A percentile compares a stretch with the other conserved stretches of the same genome.
These are phyloP conservation scores for Vaccinium myrtillus DNA, from an alignment of 148 eudicot species.

Conservation along the genomic window DNA sequence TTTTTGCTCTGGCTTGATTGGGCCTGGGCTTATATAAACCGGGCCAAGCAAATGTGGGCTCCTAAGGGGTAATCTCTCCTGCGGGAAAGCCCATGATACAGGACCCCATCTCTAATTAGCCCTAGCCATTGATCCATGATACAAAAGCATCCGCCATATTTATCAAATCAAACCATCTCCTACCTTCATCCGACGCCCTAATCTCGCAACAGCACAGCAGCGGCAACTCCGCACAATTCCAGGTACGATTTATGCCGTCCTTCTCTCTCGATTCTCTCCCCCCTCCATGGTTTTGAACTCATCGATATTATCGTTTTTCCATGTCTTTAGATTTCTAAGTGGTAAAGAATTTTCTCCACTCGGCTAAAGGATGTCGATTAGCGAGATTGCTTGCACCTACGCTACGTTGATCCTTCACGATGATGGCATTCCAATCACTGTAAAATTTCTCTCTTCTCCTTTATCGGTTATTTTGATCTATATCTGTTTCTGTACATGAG, in stretches of 20 bases:
- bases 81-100: not conserved
- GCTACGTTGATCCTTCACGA: constrained; percentile 74
- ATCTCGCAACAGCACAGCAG: not conserved
- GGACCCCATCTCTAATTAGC: not conserved
- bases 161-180: not conserved
- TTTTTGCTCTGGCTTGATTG: not conserved
- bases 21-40: not conserved
- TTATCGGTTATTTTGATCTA: not conserved
- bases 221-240: not conserved
- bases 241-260: not conserved
- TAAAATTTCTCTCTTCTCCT: constrained; percentile 7
- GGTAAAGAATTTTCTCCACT: not conserved
- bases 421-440: constrained; percentile 66
- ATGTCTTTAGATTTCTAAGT: not conserved
- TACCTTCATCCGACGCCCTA: constrained; percentile 1
- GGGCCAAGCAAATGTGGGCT: not conserved
- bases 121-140: not conserved
- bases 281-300: not conserved
- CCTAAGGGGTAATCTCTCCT: not conserved
- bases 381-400: constrained; percentile 62
- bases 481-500: not conserved
- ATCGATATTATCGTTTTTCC: not conserved
- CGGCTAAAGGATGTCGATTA: constrained; percentile 33
- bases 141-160: not conserved
- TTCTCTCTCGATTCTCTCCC: not conserved